A percentile compares a stretch with the other conserved stretches of the same genome.
These are phyloP conservation scores for Brasilioporus rufonigricans DNA, from an alignment of 768 basidiomycete species.

Conservation along the genomic window DNA sequence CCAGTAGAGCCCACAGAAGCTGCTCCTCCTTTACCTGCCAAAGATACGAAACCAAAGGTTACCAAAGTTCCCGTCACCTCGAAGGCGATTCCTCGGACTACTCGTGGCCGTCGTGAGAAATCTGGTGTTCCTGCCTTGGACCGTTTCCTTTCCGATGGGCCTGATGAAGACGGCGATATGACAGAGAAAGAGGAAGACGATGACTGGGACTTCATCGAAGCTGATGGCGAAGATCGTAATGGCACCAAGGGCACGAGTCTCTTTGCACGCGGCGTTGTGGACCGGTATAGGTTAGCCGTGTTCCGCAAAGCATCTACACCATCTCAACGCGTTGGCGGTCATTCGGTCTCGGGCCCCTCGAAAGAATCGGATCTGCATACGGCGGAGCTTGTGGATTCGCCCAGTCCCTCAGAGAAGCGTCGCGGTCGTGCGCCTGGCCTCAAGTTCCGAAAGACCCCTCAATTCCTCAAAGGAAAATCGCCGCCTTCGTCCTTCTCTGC, in stretches of 20 bases:
- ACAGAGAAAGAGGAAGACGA: slow-evolving; percentile 61
- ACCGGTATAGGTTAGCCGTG: slow-evolving; percentile 80
- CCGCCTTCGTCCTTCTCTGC: slow-evolving; percentile 44
- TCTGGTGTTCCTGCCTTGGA: slow-evolving; percentile 83
- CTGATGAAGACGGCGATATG: slow-evolving; percentile 41
- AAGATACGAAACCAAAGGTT: slow-evolving; percentile 31
- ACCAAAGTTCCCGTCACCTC: slow-evolving; percentile 13
- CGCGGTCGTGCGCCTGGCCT: slow-evolving; percentile 69
- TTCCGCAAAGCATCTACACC: slow-evolving; percentile 82
- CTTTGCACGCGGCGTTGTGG: slow-evolving; percentile 89
- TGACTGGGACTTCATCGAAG: slow-evolving; percentile 91
- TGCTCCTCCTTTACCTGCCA: slow-evolving; percentile 31
- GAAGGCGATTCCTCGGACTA: slow-evolving; percentile 24
- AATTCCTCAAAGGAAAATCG: slow-evolving; percentile 72
- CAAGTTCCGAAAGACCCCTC: slow-evolving; percentile 70
- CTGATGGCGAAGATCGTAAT: slow-evolving; percentile 79
- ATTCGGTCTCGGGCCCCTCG: slow-evolving; percentile 59
- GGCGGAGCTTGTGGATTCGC: slow-evolving; percentile 41
- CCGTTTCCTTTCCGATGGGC: slow-evolving; percentile 58
- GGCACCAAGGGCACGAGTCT: slow-evolving; percentile 77
- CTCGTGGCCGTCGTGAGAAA: slow-evolving; percentile 65
- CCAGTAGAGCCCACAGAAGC: slow-evolving; percentile 16
- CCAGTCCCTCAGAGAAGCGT: slow-evolving; percentile 49
- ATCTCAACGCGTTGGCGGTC: slow-evolving; percentile 41
- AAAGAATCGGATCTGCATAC: slow-evolving; percentile 46